Percentiles rank a stretch among this genome's conserved stretches.
Conservation (phyloP, 805 yeast species). For the Teunomyces barrocoloradensis region DNA sequence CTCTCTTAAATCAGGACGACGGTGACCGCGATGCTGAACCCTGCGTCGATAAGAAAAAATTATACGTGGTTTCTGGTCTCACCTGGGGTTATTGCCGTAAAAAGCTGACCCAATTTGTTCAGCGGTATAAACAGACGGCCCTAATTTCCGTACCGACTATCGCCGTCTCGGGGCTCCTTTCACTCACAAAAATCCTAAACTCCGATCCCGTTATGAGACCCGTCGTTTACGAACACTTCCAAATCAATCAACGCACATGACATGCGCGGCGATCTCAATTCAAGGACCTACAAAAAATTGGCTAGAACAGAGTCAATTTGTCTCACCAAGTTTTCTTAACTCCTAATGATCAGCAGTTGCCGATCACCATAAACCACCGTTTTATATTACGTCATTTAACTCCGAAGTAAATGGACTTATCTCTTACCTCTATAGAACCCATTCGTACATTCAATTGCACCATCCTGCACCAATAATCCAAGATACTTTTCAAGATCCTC, state of each 20-base stretch:
- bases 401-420: neutral
- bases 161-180: neutral
- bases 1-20: neutral
- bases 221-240: no score
- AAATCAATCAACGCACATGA: no score
- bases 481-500: slow-evolving; percentile 44
- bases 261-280: no score
- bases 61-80: neutral
- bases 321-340: no score
- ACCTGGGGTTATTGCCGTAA: neutral
- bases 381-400: no score
- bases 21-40: neutral
- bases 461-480: slow-evolving; percentile 43
- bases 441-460: slow-evolving; percentile 31
- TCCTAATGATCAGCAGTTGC: no score
- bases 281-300: no score
- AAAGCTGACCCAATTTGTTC: neutral
- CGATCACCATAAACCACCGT: no score
- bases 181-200: no score
- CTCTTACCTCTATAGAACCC: slow-evolving; percentile 23
- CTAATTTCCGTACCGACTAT: neutral
- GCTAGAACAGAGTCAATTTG: no score
- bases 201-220: no score
- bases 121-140: neutral
- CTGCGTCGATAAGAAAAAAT: neutral